Evolutionary conservation across 1,284 basidiomycete genomes (phyloP), one percentile per base, ranked within the genome.

Genomic region (Exobasidium cylindrosporum): DNA sequence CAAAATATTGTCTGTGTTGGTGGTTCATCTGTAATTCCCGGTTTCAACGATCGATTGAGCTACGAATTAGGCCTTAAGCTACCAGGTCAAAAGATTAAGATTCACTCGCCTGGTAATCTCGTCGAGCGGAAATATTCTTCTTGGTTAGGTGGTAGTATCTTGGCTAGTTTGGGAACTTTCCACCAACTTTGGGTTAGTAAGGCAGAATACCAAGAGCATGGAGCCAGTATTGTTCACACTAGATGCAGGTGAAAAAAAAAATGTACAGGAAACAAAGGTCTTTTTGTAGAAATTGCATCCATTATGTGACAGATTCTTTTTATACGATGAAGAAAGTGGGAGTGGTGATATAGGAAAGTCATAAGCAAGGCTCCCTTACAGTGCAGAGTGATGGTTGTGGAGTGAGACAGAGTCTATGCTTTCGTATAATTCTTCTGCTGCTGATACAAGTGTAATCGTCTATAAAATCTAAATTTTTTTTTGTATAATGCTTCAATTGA

Each of bases 1-100:
- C 86, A 88, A 73, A 97, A 98, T 78, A 88, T 99, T 58, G 93
- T 99, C 47, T 86, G 97, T 52, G 92, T 92, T 14, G 96, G 96
- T 21, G 95, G 94, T 24, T 89, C 90, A 24, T 91, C 88, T 64
- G 83, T 93, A 44, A 89, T 95, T 61, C 83, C 89, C 24, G 96
- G 96, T 13, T 86, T 98, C 64, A 85, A 85, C 17, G 94, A 98
- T 76, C 86, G 96, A 11, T 83, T 98, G 47, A 85, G 87, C 64
- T 84, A 85, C 61, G 96, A 99, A 79, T 83, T 98, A 10, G 57
- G 63, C 60, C 47, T 50, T 24, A 24, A 11, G 26, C 26, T 50
- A 23, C n/a, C 45, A 40, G 58, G 55, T 50, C 76, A 78, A 60
- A 73, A 74, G 29, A 66, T 76, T 59, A 78, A 78, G 55, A 73